Evolutionary conservation across 1,284 basidiomycete species (phyloP).

Genomic region (Melampsora americana): DNA sequence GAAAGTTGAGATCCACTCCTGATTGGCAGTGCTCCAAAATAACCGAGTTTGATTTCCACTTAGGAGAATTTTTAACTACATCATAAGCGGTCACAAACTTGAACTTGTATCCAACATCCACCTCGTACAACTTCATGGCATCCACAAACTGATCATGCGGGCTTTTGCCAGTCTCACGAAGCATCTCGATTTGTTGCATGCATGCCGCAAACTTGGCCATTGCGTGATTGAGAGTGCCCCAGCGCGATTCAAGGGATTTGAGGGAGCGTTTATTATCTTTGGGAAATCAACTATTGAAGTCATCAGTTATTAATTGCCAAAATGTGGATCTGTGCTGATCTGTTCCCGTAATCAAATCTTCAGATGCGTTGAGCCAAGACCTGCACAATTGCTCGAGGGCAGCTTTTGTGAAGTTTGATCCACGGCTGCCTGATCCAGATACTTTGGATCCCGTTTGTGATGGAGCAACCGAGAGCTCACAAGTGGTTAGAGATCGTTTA

Average conservation of each 20-base stretch:
- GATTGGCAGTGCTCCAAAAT: no score
- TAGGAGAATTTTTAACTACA: no score
- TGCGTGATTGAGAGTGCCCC: background rate
- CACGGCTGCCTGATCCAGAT: background rate
- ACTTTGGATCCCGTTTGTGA: no score
- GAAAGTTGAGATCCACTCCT: no score
- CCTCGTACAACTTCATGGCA: background rate
- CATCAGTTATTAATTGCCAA: background rate
- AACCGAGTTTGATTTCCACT: no score
- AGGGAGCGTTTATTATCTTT: no score
- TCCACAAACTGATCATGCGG: background rate
- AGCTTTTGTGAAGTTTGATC: background rate
- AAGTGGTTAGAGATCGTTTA: no score
- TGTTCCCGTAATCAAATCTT: background rate
- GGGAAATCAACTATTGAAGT: no score
- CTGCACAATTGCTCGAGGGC: background rate
- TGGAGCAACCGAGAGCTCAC: no score
- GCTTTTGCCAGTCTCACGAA: slow-evolving; percentile 2
- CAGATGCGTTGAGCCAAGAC: background rate
- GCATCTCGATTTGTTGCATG: background rate
- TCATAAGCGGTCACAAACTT: no score
- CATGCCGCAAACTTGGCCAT: slow-evolving; percentile 11
- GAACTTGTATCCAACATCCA: no score
- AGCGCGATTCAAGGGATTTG: background rate
- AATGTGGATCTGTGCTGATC: background rate